Evolutionary conservation across 1,139 yeast genomes (phyloP), one percentile per base, ranked within the genome.

Genomic region (Taphrina confusa): DNA sequence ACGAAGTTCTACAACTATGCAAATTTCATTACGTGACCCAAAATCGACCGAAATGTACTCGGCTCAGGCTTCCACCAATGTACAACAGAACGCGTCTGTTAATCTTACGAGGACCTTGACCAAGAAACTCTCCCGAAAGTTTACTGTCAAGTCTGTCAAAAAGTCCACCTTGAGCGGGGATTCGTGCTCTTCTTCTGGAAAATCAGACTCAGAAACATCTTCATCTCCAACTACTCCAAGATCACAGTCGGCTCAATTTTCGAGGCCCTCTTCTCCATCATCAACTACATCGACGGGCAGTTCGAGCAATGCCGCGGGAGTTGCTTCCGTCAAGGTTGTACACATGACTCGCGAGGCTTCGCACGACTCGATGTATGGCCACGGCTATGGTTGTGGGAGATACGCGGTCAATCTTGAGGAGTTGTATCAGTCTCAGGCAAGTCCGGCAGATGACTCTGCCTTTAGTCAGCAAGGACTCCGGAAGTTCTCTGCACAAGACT

Each of bases 391-490:
- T 20, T 28, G 50, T 34, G 58, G 58, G 11, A 30, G 40, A 11
- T 54, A 42, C 27, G 51, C 58, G 12, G 58, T 54, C 44, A 44
- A 54, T n/a, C 51, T 54, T 27, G 58, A 54, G 36, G 51, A 25
- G 12, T 16, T 54, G 18, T 34, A 42, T 45, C 23, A 31, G 42
- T 27, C 49, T 5, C 27, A 30, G n/a, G 30, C 28, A 14, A 27
- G 40, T 14, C 49, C 30, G 18, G 23, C 28, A n/a, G 58, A 54
- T 9, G 56, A 25, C 5, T 31, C 42, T 4, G 36, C 16, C 20
- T 18, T 54, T 11, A 12, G 22, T 16, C 20, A 30, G 6, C 44
- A 54, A 37, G 58, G 58, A 22, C 58, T 54, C 34, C 36, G 28
- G 31, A 54, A 44, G 51, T 54, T 42, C 36, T 42, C 58, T 8